Conservation (phyloP, 2,329 filamentous ascomycete species). For the Botrytis medusae region DNA sequence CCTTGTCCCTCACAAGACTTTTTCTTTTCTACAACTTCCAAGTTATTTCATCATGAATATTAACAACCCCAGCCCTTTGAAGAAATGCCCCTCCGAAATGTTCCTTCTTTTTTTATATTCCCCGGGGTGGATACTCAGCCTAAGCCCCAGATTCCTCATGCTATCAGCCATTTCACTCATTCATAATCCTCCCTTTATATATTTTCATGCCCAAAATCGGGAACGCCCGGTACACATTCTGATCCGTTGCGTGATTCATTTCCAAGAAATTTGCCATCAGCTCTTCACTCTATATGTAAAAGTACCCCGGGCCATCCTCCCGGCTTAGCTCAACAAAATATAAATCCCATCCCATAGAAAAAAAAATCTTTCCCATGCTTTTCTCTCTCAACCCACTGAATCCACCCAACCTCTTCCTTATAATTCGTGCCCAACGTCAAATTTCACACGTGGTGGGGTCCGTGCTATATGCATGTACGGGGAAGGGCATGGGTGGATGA, state of each 20-base stretch:
- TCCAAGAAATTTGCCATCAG: not conserved
- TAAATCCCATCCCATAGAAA: not conserved
- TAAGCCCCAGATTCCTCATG: not conserved
- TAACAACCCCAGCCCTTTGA: not conserved
- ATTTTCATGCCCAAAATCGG: slow-evolving; percentile 16
- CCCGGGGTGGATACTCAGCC: not conserved
- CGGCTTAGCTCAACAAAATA: not conserved
- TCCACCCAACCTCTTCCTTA: not conserved
- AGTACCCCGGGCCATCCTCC: not conserved
- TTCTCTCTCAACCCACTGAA: not conserved
- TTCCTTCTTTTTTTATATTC: slow-evolving; percentile 7
- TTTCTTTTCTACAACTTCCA: not conserved
- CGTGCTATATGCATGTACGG: slow-evolving; percentile 10
- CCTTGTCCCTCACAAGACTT: slow-evolving; percentile 8
- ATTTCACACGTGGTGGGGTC: slow-evolving; percentile 3
- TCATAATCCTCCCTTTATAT: not conserved
- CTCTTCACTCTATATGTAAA: not conserved
- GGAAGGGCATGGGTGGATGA: slow-evolving; percentile 1
- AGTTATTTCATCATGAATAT: not conserved
- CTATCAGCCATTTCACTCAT: not conserved
- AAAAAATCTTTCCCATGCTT: not conserved
- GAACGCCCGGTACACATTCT: slow-evolving; percentile 4
- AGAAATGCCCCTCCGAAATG: not conserved
- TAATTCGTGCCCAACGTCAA: slow-evolving; percentile 6
- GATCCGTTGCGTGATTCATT: not conserved